Percentiles rank a stretch among this genome's conserved stretches.
Evolutionary conservation across 2,329 filamentous ascomycete species (phyloP).

Genomic region (Xylariaceae sp.): DNA sequence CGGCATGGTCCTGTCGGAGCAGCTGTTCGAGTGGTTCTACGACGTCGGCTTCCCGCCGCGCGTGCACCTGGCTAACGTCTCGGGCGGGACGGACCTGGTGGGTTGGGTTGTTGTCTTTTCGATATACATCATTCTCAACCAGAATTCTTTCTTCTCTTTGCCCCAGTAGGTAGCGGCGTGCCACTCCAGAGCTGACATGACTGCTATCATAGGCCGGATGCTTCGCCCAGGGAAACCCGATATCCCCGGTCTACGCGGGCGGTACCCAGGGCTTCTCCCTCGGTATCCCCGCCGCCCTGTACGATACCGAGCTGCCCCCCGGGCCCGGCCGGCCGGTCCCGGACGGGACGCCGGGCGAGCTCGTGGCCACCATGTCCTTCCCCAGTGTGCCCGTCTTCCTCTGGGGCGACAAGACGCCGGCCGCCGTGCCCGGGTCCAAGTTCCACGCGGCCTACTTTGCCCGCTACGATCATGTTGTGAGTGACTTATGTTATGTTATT

Average conservation of each 20-base stretch:
- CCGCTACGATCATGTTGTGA: constrained; percentile 57
- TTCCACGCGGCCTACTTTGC: constrained; percentile 56
- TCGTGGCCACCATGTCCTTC: constrained; percentile 63
- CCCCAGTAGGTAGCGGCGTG: not conserved
- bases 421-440: constrained; percentile 41
- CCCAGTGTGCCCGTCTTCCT: constrained; percentile 68
- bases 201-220: constrained; percentile 55
- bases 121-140: too few species aligned
- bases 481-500: too few species aligned
- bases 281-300: constrained; percentile 47
- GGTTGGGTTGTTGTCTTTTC: too few species aligned
- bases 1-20: constrained; percentile 73
- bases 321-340: constrained; percentile 36
- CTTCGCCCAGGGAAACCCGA: constrained; percentile 57
- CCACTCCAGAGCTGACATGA: constrained; percentile 8
- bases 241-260: constrained; percentile 57
- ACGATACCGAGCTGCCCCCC: constrained; percentile 52
- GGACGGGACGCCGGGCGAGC: constrained; percentile 62
- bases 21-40: constrained; percentile 73
- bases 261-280: constrained; percentile 44
- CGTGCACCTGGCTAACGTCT: constrained; percentile 65
- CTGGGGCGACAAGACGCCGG: constrained; percentile 43
- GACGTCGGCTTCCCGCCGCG: constrained; percentile 60
- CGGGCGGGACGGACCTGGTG: constrained; percentile 71
- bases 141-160: not conserved